Percentiles rank a stretch among this genome's conserved stretches.
Evolutionary conservation across 768 basidiomycete species (phyloP).

Genomic region (Lyophyllum decastes): DNA sequence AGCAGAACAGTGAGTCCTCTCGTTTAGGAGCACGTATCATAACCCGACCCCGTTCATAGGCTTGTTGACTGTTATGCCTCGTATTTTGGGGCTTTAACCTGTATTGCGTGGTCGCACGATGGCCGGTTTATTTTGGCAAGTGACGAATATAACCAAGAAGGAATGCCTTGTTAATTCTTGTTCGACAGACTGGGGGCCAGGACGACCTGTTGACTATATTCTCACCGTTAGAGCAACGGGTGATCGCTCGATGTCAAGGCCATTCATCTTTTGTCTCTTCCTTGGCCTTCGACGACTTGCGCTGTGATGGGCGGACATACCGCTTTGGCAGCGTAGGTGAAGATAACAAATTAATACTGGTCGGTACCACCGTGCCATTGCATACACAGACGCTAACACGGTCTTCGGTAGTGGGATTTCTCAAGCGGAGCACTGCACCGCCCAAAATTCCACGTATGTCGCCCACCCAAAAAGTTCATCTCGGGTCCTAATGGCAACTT

Average conservation of each 20-base stretch:
- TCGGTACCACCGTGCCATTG: conserved; percentile 33
- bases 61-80: conserved; percentile 93
- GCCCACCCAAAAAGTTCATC: not conserved
- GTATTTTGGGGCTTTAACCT: conserved; percentile 91
- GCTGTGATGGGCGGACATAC: conserved; percentile 88
- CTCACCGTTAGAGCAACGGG: conserved; percentile 91
- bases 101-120: conserved; percentile 94
- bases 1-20: conserved; percentile 70
- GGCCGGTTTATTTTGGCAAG: conserved; percentile 86
- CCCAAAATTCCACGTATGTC: conserved; percentile 67
- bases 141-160: conserved; percentile 4
- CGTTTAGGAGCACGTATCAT: not conserved
- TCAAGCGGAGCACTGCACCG: conserved; percentile 88
- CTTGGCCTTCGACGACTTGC: conserved; percentile 87
- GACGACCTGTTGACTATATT: conserved; percentile 95
- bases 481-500: not conserved
- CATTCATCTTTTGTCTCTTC: conserved; percentile 93
- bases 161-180: conserved; percentile 5
- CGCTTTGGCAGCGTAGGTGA: conserved; percentile 96
- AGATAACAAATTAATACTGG: conserved; percentile 92
- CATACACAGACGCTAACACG: conserved; percentile 10
- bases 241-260: conserved; percentile 95
- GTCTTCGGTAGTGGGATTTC: conserved; percentile 80
- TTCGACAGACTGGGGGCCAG: conserved; percentile 84
- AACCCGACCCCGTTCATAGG: conserved; percentile 37